Percentiles rank a stretch among this genome's conserved stretches.
Evolutionary conservation across 2,329 filamentous ascomycete species (phyloP).

Genomic region (Hymenoscyphus occultus): DNA sequence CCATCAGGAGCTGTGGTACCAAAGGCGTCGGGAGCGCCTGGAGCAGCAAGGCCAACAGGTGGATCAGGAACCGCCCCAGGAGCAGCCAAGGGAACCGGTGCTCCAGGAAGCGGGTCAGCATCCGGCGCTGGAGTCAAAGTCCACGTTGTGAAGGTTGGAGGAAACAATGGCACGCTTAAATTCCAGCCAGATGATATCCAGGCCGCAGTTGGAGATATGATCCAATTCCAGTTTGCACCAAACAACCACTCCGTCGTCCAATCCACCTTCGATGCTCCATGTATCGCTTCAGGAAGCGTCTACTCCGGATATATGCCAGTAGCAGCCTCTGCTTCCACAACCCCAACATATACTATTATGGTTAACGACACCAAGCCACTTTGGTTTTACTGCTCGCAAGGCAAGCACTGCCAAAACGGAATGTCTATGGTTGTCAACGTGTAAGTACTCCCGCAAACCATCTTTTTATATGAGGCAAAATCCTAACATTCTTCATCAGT

Average conservation of each 20-base stretch:
- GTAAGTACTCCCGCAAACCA: conserved; percentile 10
- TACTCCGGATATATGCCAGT: conserved; percentile 68
- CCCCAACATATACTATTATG: conserved; percentile 68
- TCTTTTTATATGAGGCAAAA: conserved; percentile 5
- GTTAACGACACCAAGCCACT: conserved; percentile 68
- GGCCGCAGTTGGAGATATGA: conserved; percentile 59
- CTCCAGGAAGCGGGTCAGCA: background rate
- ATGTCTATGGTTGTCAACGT: conserved; percentile 44
- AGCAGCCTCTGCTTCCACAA: conserved; percentile 48
- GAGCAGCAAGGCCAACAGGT: background rate
- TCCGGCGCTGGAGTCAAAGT: conserved; percentile 38
- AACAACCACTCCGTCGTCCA: conserved; percentile 79
- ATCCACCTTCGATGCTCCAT: conserved; percentile 70
- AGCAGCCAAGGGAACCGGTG: conserved; percentile 9
- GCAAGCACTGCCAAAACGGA: conserved; percentile 62
- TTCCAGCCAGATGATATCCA: conserved; percentile 66
- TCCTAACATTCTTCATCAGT: conserved; percentile 14
- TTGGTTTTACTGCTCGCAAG: conserved; percentile 78
- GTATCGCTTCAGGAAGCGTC: conserved; percentile 59
- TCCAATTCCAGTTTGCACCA: conserved; percentile 64
- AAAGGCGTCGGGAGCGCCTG: conserved; percentile 4
- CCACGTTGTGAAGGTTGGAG: conserved; percentile 64
- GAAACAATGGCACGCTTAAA: conserved; percentile 44
- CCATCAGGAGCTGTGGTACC: conserved; percentile 3
- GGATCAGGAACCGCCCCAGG: conserved; percentile 6